Base-by-base conservation (phyloP, 2,329 filamentous ascomycete species). In the Chrysoporthe deuterocubensis region DNA sequence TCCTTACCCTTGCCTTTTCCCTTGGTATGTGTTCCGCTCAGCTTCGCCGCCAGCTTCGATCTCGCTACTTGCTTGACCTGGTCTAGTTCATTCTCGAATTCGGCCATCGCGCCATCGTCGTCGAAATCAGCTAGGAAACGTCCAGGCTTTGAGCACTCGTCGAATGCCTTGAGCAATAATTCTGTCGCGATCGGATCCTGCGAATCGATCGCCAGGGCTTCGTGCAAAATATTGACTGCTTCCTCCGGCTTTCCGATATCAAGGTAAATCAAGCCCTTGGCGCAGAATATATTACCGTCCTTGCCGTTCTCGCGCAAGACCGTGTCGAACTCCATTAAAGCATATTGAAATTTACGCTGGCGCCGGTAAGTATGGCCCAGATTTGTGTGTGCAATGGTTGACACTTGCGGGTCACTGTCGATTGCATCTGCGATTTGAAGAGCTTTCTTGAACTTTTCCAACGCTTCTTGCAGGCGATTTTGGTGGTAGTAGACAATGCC, bases 401-500 rank as follows among this genome's bases (percentile, higher is more conserved):
- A 96, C 1, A 95, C 92, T 60, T 89, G 87, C 0, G 92, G 89
- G 70, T 97, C 93, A 66, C 92, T 91, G 70, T 93, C 90, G 70
- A 96, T 93, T 48, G 95, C 90, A 4, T 89, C 86, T 2, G 94
- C 92, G 64, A 97, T 88, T 60, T 86, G 82, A 21, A 99, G 86
- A 0, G 96, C 92, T 70, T 90, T 87, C 8, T 85, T 85, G 78
- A 99, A 98, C 70, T 94, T 87, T 42, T 88, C 85, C 11, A 92
- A 88, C 0, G 96, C 93, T 34, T 92, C 89, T 68, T 89, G 85
- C 7, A 93, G 87, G 62, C 92, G 87, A 72, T 92, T 90, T 76
- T 97, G 93, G 77, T 98, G 94, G 76, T 97, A 99, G 72, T 93
- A 90, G n/a, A 97, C 94, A 4, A 98, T 90, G 4, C 95, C 96